phyloP scores from a whole-genome alignment of 768 basidiomycete species.

The Leccinum broughii region DNA sequence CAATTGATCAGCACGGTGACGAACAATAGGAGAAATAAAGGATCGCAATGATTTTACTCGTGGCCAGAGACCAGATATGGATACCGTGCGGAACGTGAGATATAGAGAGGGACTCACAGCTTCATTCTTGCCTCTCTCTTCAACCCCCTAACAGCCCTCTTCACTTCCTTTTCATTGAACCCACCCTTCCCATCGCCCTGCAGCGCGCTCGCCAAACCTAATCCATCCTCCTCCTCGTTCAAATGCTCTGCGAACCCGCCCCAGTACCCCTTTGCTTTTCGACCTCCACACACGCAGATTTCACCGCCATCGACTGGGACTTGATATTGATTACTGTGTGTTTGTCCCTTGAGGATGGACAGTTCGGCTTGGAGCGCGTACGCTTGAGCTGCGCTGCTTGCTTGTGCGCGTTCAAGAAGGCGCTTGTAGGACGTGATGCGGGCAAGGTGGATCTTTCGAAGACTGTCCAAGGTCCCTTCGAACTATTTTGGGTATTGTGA shows the following conservation, averaged over 20 bases:
- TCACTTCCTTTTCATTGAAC: constrained; percentile 71
- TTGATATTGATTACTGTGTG: constrained; percentile 19
- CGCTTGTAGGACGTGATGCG: constrained; percentile 77
- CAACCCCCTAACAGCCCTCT: constrained; percentile 60
- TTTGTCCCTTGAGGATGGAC: constrained; percentile 56
- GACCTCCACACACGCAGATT: constrained; percentile 58
- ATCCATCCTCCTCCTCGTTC: constrained; percentile 44
- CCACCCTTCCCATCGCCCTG: constrained; percentile 48
- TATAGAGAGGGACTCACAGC: constrained; percentile 49
- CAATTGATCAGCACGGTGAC: constrained; percentile 8
- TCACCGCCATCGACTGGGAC: constrained; percentile 26
- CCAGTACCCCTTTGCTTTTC: constrained; percentile 68
- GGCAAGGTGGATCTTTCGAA: constrained; percentile 43
- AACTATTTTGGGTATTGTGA: constrained; percentile 35
- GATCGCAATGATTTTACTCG: background rate
- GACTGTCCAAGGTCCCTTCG: constrained; percentile 41
- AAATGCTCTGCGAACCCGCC: constrained; percentile 56
- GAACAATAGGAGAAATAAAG: background rate
- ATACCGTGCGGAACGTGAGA: background rate
- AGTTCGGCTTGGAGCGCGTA: constrained; percentile 86
- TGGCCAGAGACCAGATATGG: background rate
- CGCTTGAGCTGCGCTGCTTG: constrained; percentile 75
- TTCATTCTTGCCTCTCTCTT: constrained; percentile 70
- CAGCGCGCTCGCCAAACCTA: constrained; percentile 48
- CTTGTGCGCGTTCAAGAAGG: constrained; percentile 77